A percentile compares a stretch with the other conserved stretches of the same genome.
Conservation (phyloP, 108 stramenopile species). For the Skeletonema menzelii region DNA sequence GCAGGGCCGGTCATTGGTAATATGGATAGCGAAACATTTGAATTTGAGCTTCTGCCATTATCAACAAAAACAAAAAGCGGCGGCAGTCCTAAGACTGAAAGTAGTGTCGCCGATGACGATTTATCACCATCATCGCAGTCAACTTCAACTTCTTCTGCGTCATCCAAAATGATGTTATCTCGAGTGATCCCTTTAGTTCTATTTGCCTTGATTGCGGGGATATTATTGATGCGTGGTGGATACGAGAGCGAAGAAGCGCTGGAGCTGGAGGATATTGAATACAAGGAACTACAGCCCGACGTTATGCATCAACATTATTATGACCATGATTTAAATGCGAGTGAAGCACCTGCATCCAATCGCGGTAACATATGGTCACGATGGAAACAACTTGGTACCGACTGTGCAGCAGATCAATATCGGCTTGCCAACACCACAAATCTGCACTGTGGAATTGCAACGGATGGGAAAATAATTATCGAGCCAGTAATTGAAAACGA, state of each 20-base stretch:
- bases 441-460: conserved; percentile 9
- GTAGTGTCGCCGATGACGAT: too few relatives aligned
- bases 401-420: neutral
- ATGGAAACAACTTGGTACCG: neutral
- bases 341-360: neutral
- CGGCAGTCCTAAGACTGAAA: too few relatives aligned
- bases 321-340: neutral
- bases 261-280: neutral
- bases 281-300: too few relatives aligned
- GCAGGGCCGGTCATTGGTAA: too few relatives aligned
- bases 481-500: neutral
- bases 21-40: too few relatives aligned
- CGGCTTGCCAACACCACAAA: conserved; percentile 17
- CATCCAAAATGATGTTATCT: neutral
- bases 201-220: neutral
- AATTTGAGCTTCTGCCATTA: too few relatives aligned
- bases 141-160: neutral
- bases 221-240: neutral
- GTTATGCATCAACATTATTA: too few relatives aligned
- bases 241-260: neutral
- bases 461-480: neutral
- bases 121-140: too few relatives aligned
- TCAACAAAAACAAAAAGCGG: too few relatives aligned
- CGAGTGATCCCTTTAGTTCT: neutral
- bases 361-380: neutral